phyloP scores from a whole-genome alignment of 495 filamentous ascomycete species.

The Lentithecium fluviatile region DNA sequence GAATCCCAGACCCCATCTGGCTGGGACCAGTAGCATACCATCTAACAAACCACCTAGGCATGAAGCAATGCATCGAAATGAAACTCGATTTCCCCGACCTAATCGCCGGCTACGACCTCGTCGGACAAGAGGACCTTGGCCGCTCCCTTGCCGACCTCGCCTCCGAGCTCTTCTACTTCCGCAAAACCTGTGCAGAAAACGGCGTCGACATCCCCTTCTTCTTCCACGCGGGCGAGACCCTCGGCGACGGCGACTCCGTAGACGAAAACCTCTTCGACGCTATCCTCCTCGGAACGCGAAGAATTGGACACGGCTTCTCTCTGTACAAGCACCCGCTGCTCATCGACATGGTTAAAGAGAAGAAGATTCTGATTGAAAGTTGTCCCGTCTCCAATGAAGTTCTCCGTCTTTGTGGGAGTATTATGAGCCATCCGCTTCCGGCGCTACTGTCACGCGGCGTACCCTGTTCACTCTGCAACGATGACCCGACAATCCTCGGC shows the following conservation, averaged over 20 bases:
- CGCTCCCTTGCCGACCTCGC: conserved; percentile 72
- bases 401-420: conserved; percentile 70
- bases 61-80: conserved; percentile 79
- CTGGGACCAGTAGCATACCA: not conserved
- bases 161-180: conserved; percentile 89
- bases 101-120: conserved; percentile 84
- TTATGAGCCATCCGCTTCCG: conserved; percentile 77
- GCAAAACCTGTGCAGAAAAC: conserved; percentile 74
- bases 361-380: conserved; percentile 80
- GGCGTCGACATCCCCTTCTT: conserved; percentile 89
- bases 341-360: conserved; percentile 81
- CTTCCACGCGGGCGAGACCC: conserved; percentile 86
- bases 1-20: not conserved
- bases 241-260: conserved; percentile 70
- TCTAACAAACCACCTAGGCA: conserved; percentile 45
- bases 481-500: conserved; percentile 80
- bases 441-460: conserved; percentile 84
- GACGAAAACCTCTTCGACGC: conserved; percentile 91
- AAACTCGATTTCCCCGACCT: conserved; percentile 77
- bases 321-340: conserved; percentile 90
- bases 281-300: conserved; percentile 77
- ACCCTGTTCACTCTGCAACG: conserved; percentile 71
- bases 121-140: conserved; percentile 80
- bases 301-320: conserved; percentile 86
- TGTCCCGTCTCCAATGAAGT: conserved; percentile 87